Evolutionary conservation across 1,139 yeast genomes (phyloP), one percentile per base, ranked within the genome.

Genomic region (Magnusiomyces clavatus): DNA sequence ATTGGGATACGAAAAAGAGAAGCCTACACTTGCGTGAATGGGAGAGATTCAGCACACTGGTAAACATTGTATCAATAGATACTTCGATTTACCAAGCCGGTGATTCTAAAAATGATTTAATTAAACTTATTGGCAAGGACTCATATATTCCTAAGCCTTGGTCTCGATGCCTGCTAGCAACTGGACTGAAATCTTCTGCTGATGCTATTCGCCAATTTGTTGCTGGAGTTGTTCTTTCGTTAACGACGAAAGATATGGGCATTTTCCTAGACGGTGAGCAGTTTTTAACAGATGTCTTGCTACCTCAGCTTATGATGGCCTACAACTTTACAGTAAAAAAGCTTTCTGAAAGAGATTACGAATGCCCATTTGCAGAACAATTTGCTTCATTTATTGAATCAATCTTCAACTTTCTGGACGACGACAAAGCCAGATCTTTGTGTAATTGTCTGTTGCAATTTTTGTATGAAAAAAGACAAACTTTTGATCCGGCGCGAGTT

Each of bases 31-130:
- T 78, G 39, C 71, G 71, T 14, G 79, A 81, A 46, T 89, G 96
- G 96, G 76, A 78, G 47, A 74, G 87, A 55, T 89, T 74, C 61
- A 74, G 81, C 37, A 86, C 96, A 0, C 69, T 89, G 13, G 84
- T 81, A 58, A 96, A 89, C 62, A 84, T 89, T 48, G 70, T 87
- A 42, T 94, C 89, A 1, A 77, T 89, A 47, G 97, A 89, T 64
- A 83, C 96, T 0, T 86, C 96, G 0, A 70, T 86, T 60, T 90
- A 89, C 61, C 97, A 89, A 66, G 82, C 92, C 0, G 83, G 83
- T 59, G 96, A 89, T 12, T 94, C 95, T 0, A 68, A 78, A 1
- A 69, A 69, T 6, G 96, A 87, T 61, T 77, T 89, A 43, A 66
- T 81, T 4, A 70, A 69, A 1, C 67, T 87, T 24, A 73, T 87